Percentiles rank a stretch among this genome's conserved stretches.
These are phyloP conservation scores for Dipteronia dyeriana DNA, from an alignment of 345 rosid species.

Conservation along the genomic window DNA sequence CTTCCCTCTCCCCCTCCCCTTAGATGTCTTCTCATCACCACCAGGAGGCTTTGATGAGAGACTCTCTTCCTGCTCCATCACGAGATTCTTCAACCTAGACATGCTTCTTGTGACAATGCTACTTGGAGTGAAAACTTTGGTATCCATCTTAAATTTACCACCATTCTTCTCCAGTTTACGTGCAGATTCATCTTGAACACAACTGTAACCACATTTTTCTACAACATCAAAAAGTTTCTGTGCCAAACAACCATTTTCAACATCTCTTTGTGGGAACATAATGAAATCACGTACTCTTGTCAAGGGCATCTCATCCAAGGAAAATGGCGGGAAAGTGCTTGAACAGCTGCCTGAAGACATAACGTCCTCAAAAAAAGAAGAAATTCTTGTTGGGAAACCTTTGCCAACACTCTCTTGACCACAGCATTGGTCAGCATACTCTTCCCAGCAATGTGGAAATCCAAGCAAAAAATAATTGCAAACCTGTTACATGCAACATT, in stretches of 20 bases:
- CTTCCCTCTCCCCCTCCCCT: neutral
- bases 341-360: constrained; percentile 6
- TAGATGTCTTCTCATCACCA: neutral
- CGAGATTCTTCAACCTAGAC: constrained; percentile 27
- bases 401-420: constrained; percentile 21
- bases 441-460: constrained; percentile 53
- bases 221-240: constrained; percentile 24
- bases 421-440: constrained; percentile 20
- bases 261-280: constrained; percentile 22
- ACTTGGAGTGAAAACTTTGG: neutral
- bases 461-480: constrained; percentile 49
- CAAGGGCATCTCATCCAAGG: constrained; percentile 35
- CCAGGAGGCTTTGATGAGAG: neutral
- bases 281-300: constrained; percentile 36
- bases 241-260: constrained; percentile 13
- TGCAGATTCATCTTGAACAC: neutral
- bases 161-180: neutral
- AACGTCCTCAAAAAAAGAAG: neutral
- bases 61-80: neutral
- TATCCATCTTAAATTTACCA: neutral
- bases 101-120: constrained; percentile 52
- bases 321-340: constrained; percentile 18
- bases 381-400: neutral
- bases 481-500: constrained; percentile 31
- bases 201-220: constrained; percentile 6